Evolutionary conservation across 2,329 filamentous ascomycete genomes (phyloP).

Genomic region (Aspergillus ochraceoroseus): DNA sequence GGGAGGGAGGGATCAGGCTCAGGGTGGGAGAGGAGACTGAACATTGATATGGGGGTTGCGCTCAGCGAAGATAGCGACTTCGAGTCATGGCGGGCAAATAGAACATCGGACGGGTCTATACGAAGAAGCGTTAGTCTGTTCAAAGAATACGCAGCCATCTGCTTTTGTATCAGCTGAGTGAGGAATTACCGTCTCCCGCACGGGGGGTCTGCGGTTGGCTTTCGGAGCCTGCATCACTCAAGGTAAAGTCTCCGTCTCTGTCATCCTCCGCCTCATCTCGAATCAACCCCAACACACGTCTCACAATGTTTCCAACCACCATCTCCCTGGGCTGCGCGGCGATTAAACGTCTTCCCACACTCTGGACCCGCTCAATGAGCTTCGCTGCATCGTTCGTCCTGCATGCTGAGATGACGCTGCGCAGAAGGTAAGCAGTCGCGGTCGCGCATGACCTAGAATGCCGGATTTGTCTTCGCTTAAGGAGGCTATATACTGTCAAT

Average conservation of each 20-base stretch:
- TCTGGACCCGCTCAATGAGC: conserved; percentile 73
- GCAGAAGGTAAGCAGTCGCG: conserved; percentile 82
- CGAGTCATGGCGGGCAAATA: conserved; percentile 29
- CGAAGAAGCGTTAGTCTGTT: background rate
- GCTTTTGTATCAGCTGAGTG: too few relatives aligned
- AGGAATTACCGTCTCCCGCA: conserved; percentile 33
- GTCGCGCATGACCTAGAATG: conserved; percentile 85
- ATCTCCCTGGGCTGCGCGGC: conserved; percentile 85
- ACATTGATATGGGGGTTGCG: conserved; percentile 65
- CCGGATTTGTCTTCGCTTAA: conserved; percentile 85
- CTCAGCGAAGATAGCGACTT: conserved; percentile 58
- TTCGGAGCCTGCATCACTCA: conserved; percentile 59
- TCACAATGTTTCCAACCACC: conserved; percentile 89
- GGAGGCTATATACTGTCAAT: conserved; percentile 54
- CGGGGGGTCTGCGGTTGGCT: conserved; percentile 44
- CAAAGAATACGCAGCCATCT: background rate
- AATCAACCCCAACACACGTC: conserved; percentile 82
- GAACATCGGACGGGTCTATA: conserved; percentile 28
- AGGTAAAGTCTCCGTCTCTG: conserved; percentile 57
- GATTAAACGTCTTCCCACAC: conserved; percentile 70
- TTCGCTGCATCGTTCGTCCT: conserved; percentile 72
- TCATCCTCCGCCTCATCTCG: conserved; percentile 85
- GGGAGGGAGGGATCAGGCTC: conserved; percentile 44
- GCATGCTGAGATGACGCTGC: conserved; percentile 77
- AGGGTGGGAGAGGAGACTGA: conserved; percentile 75